Evolutionary conservation across 106 monocot genomes (phyloP).

Genomic region (Dendrobium chrysotoxum): DNA sequence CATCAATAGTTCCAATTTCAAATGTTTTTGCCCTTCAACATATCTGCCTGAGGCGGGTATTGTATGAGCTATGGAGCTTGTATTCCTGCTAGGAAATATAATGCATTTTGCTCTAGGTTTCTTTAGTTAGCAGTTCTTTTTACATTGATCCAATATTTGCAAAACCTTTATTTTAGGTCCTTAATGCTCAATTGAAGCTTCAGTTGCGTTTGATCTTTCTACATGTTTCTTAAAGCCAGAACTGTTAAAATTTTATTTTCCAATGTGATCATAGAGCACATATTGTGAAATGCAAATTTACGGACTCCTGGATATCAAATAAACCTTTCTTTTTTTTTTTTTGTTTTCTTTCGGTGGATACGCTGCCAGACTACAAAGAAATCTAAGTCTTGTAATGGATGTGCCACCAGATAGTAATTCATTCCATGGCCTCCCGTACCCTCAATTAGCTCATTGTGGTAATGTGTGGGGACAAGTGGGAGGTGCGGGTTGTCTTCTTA

Average conservation of each 20-base stretch:
- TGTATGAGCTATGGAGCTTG: background rate
- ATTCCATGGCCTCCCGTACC: background rate
- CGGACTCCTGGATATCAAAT: background rate
- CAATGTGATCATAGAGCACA: background rate
- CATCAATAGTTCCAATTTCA: background rate
- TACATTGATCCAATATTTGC: background rate
- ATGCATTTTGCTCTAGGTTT: background rate
- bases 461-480: background rate
- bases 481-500: background rate
- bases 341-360: background rate
- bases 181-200: slow-evolving; percentile 1
- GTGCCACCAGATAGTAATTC: background rate
- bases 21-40: background rate
- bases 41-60: background rate
- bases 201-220: background rate
- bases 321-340: background rate
- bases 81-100: background rate
- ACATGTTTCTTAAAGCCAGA: background rate
- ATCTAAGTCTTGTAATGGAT: background rate
- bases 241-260: background rate
- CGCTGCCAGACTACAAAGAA: background rate
- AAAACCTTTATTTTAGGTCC: background rate
- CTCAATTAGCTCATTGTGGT: background rate
- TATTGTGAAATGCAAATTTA: background rate
- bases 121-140: background rate